Evolutionary conservation across 345 rosid genomes (phyloP), one percentile per base, ranked within the genome.

Genomic region (Salix suchowensis): DNA sequence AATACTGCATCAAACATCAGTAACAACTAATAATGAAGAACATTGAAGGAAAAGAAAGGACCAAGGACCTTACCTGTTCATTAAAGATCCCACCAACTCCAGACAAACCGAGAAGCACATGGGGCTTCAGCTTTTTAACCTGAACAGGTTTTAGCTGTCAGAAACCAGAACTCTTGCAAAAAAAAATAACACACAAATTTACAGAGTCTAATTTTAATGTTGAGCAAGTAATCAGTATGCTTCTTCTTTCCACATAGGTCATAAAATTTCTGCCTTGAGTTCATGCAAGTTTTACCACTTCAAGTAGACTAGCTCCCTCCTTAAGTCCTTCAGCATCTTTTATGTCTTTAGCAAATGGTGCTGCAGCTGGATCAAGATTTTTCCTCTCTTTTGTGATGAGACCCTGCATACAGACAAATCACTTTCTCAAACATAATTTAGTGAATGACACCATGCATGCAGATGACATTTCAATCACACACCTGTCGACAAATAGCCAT

Each of bases 101-200:
- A 82, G 99, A 96, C 83, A 96, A 85, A 84, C 99, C 99, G 83
- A 96, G 96, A 82, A 96, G 96, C 83, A 92, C 99, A 82, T 91
- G 91, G 23, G 99, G 99, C 84, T 84, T 93, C 79, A 91, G 86
- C 85, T 80, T 89, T 84, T 84, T 96, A 73, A 96, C 94, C 99
- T 96, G 92, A 82, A 82, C 18, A 82, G 34, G 42, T 24, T 69
- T 34, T 68, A 71, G 60, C 26, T 52, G 67, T 76, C 79, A 76
- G 71, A 48, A 79, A 80, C 54, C 32, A 54, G 55, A 77, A 54
- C 67, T 79, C 68, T 67, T 70, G 39, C 55, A n/a, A 70, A 2
- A 71, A 23, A 42, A 46, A 61, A 54, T 26, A 14, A 70, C 39
- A 24, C 26, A 61, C 28, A 77, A 48, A 67, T 36, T 55, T 62